Evolutionary conservation across 2,329 filamentous ascomycete species (phyloP).

Genomic region (Xylariaceae sp.): DNA sequence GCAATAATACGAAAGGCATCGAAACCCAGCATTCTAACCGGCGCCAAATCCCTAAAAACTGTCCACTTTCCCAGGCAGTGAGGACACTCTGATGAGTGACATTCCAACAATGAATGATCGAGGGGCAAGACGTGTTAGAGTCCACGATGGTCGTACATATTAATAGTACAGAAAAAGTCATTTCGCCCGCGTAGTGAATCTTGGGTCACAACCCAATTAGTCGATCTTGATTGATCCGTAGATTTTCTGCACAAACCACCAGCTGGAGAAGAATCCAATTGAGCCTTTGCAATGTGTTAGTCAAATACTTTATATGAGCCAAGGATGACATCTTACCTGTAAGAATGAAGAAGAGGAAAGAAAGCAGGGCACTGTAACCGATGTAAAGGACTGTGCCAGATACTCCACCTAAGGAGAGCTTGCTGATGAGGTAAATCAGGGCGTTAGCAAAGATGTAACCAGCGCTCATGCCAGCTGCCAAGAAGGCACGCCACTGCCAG

Average conservation of each 20-base stretch:
- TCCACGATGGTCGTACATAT: no score
- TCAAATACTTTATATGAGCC: neutral
- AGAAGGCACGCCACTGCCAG: conserved; percentile 97
- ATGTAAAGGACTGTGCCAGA: conserved; percentile 88
- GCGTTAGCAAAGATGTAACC: conserved; percentile 91
- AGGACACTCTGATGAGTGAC: no score
- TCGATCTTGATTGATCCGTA: conserved; percentile 99
- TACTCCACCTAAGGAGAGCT: conserved; percentile 78
- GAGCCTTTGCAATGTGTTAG: conserved; percentile 55
- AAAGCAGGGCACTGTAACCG: conserved; percentile 86
- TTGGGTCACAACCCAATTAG: conserved; percentile 34
- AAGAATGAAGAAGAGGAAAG: conserved; percentile 87
- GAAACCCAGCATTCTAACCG: no score
- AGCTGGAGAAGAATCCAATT: conserved; percentile 93
- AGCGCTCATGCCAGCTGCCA: conserved; percentile 84
- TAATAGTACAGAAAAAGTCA: no score
- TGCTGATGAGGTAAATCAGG: conserved; percentile 84
- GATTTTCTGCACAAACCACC: conserved; percentile 90
- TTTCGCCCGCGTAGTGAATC: no score
- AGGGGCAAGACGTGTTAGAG: no score
- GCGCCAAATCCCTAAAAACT: no score
- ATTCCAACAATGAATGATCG: no score
- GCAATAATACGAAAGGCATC: no score
- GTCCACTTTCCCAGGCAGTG: no score
- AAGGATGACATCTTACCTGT: conserved; percentile 60